A percentile compares a stretch with the other conserved stretches of the same genome.
Conservation (phyloP, 805 yeast species). For the Metschnikowia cubensis region DNA sequence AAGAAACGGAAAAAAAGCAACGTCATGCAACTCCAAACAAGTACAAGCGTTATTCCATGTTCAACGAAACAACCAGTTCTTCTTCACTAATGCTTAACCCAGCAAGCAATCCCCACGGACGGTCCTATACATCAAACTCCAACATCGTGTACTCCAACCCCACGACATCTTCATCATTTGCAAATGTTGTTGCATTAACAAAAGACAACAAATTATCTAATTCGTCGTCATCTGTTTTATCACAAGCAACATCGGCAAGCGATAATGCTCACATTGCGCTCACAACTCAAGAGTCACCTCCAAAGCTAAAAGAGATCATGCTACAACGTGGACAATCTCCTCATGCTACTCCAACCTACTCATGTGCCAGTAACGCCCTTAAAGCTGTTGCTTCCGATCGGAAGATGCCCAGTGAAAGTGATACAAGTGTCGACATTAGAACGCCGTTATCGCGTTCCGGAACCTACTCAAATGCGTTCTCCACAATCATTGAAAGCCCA, state of each 20-base stretch:
- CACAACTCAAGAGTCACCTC: conserved; percentile 5
- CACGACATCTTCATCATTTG: conserved; percentile 57
- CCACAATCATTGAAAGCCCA: conserved; percentile 48
- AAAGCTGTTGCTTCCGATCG: conserved; percentile 74
- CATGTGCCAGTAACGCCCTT: conserved; percentile 63
- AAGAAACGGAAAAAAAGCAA: conserved; percentile 21
- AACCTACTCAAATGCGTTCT: conserved; percentile 35
- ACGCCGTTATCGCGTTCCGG: conserved; percentile 15
- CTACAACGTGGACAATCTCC: conserved; percentile 28
- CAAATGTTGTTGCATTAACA: conserved; percentile 51
- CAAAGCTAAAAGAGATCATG: conserved; percentile 4
- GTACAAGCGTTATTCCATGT: conserved; percentile 44
- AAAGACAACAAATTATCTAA: conserved; percentile 13
- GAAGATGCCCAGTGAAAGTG: conserved; percentile 13
- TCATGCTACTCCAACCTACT: conserved; percentile 28
- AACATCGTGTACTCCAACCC: conserved; percentile 48
- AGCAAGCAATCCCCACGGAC: conserved; percentile 23
- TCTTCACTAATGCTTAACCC: conserved; percentile 34
- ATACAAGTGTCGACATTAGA: not conserved
- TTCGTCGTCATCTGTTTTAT: conserved; percentile 22
- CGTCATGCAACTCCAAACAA: conserved; percentile 18
- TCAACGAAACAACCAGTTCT: conserved; percentile 36
- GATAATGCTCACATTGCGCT: conserved; percentile 2
- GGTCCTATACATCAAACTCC: conserved; percentile 34
- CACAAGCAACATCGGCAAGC: not conserved